Base-by-base conservation (phyloP, 2,329 filamentous ascomycete genomes). In the Metarhizium guizhouense region DNA sequence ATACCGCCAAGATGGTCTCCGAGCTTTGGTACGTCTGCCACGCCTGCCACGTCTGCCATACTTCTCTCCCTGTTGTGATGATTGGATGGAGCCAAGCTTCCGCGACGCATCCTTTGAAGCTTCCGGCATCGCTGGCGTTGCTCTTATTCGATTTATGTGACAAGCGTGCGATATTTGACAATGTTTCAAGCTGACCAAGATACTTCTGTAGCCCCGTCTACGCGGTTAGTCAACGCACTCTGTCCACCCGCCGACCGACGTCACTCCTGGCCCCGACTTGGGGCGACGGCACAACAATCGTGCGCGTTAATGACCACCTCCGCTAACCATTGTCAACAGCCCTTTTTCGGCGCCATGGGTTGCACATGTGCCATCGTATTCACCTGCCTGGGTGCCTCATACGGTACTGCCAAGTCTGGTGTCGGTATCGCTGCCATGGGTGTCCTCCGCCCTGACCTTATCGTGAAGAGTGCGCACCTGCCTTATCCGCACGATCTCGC, bases 351-450 rank as follows among this genome's bases (percentile, higher is more conserved):
- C 79, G 91, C 90, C 74, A 94, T 96, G 88, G 92, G 92, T 74
- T 96, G 92, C 84, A 94, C 91, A 87, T 68, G 88, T 85, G 90
- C 91, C 75, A 96, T 96, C 71, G 89, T 96, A 71, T 96, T 96
- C 82, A 95, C 91, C 73, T 95, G 90, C 77, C 86, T 96, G 67
- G 91, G 94, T 73, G 94, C 94, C 70, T 91, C 94, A 65, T 99
- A 97, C 78, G 94, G 94, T 76, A 99, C 94, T 66, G 94, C 94
- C 72, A 99, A 99, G 85, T 95, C 94, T 70, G 94, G 94, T 80
- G 94, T 97, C 67, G 94, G 94, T 83, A 96, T 99, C 71, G 90
- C 90, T 65, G 90, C 92, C 66, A 96, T 97, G 88, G 93, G 92
- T 88, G 93, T 97, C 68, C 85, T 99, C 66, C 84, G 94, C 75